phyloP scores from a whole-genome alignment of 345 rosid genomes.

The Triadica sebifera region DNA sequence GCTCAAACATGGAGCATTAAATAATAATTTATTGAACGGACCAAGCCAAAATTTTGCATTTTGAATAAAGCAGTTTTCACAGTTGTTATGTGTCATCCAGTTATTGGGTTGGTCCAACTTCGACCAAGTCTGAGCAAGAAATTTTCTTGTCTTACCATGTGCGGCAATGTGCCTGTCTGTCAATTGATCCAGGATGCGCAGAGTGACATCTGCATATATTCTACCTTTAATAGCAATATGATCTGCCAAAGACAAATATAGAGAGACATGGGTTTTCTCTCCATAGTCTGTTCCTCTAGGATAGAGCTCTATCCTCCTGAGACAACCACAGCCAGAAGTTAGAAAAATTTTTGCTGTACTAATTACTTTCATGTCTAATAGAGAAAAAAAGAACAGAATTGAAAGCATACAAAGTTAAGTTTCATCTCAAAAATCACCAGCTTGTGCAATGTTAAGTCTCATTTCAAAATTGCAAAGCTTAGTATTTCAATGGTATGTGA shows the following conservation, averaged over 20 bases:
- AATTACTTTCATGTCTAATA: no score
- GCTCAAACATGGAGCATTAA: no score
- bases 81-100: no score
- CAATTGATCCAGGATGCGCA: constrained; percentile 37
- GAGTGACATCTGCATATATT: constrained; percentile 30
- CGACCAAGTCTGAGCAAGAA: no score
- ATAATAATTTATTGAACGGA: no score
- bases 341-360: no score
- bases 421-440: not conserved
- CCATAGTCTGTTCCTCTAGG: constrained; percentile 35
- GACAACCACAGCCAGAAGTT: not conserved
- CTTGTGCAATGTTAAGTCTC: no score
- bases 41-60: no score
- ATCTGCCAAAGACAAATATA: constrained; percentile 33
- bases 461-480: not conserved
- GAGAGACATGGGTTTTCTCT: constrained; percentile 22
- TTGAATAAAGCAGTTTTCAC: no score
- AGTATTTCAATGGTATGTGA: not conserved
- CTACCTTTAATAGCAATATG: constrained; percentile 27
- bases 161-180: constrained; percentile 24
- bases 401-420: not conserved
- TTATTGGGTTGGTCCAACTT: no score
- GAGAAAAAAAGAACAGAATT: no score
- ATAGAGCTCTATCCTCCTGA: constrained; percentile 43
- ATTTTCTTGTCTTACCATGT: constrained; percentile 29